Percentiles rank a stretch among this genome's conserved stretches.
Conservation (phyloP, 139 green algal genomes). For the Coelastrella sp. region DNA sequence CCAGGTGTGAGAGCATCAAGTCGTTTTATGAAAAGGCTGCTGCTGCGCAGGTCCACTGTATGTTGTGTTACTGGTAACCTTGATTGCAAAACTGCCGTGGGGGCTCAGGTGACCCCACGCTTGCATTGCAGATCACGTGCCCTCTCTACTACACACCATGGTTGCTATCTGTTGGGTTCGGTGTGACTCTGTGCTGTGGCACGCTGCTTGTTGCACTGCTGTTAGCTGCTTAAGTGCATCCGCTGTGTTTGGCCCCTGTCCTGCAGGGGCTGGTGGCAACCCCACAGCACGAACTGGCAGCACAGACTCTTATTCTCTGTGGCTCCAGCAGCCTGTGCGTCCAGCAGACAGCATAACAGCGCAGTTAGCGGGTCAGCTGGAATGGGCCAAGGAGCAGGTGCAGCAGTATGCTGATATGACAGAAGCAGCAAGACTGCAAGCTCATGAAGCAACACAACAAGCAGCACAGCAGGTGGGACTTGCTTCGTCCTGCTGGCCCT, state of each 20-base stretch:
- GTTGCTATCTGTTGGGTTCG: too few species aligned
- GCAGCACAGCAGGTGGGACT: slow-evolving; percentile 16
- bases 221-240: not conserved
- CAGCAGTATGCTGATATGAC: slow-evolving; percentile 27
- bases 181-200: not conserved
- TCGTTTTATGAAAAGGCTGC: not conserved
- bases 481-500: not conserved
- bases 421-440: slow-evolving; percentile 15
- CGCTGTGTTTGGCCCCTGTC: too few species aligned
- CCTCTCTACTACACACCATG: too few species aligned
- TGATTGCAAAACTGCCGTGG: too few species aligned
- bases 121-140: too few species aligned
- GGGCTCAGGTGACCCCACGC: too few species aligned
- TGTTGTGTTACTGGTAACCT: too few species aligned
- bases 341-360: slow-evolving; percentile 16
- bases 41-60: too few species aligned
- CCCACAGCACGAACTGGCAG: not conserved
- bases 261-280: slow-evolving; percentile 33
- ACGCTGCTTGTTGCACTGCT: not conserved
- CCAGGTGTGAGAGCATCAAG: slow-evolving; percentile 15
- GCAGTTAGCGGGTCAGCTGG: slow-evolving; percentile 23
- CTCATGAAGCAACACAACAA: not conserved
- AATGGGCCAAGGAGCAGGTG: slow-evolving; percentile 10
- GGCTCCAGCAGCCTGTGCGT: not conserved
- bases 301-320: slow-evolving; percentile 9